phyloP scores from a whole-genome alignment of 768 basidiomycete species.

The Naganishia kalamii region DNA sequence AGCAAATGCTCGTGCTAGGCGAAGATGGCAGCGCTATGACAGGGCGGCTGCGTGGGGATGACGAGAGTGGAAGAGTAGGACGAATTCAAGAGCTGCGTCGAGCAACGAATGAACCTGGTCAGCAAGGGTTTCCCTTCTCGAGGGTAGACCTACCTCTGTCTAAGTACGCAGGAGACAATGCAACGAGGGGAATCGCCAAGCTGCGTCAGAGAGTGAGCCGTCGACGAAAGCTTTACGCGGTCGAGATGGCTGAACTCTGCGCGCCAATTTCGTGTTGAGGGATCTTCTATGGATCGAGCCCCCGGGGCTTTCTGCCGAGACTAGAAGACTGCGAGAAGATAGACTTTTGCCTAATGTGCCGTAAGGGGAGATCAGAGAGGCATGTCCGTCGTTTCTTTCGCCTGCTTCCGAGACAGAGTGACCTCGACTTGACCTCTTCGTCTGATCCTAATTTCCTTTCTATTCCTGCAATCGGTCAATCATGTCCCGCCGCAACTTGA shows the following conservation, averaged over 20 bases:
- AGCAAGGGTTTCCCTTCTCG: too few relatives aligned
- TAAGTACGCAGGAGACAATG: background rate
- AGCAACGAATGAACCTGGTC: background rate
- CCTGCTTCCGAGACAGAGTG: background rate
- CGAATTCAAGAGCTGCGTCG: conserved; percentile 4
- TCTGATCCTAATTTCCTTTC: background rate
- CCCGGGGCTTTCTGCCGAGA: background rate
- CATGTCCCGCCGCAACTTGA: conserved; percentile 20
- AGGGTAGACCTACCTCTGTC: too few relatives aligned
- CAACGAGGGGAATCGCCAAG: background rate
- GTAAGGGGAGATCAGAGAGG: too few relatives aligned
- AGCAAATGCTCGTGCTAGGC: background rate
- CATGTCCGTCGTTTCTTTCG: too few relatives aligned
- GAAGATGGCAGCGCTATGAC: conserved; percentile 1
- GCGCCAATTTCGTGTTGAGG: too few relatives aligned
- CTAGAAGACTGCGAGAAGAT: too few relatives aligned
- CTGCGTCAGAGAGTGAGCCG: background rate
- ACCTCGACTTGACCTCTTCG: too few relatives aligned
- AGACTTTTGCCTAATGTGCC: too few relatives aligned
- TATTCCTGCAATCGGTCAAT: background rate
- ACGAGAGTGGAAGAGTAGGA: background rate
- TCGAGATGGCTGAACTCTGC: background rate
- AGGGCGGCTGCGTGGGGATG: conserved; percentile 2
- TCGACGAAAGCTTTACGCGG: background rate
- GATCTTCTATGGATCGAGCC: background rate